phyloP scores from a whole-genome alignment of 345 rosid genomes.

The Citrus inodora region DNA sequence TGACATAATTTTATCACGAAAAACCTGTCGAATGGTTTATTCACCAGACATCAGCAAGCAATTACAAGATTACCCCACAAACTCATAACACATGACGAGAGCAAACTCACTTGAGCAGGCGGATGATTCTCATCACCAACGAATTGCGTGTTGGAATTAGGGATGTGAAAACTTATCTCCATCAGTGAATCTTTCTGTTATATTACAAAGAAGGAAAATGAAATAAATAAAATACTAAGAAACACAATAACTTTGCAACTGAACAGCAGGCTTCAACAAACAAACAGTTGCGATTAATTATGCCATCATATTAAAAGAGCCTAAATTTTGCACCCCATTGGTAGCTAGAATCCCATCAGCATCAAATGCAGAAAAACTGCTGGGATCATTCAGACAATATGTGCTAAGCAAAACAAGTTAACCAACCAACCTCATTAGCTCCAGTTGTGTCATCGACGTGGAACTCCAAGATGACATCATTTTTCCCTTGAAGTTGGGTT shows the following conservation, averaged over 20 bases:
- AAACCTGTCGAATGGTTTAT: conserved; percentile 47
- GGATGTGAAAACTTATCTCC: conserved; percentile 95
- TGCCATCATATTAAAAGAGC: neutral
- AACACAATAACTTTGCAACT: neutral
- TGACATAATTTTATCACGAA: conserved; percentile 63
- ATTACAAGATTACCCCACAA: neutral
- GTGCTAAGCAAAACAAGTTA: neutral
- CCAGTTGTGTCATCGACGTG: conserved; percentile 97
- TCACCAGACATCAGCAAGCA: conserved; percentile 6
- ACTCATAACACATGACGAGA: neutral
- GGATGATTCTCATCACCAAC: conserved; percentile 91
- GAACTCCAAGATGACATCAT: conserved; percentile 91
- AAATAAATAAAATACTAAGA: conserved; percentile 1
- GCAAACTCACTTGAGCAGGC: conserved; percentile 70
- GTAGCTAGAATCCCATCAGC: neutral
- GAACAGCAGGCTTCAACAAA: neutral
- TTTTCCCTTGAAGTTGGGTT: conserved; percentile 87
- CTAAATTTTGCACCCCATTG: neutral
- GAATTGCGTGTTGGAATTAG: conserved; percentile 81
- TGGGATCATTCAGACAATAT: neutral
- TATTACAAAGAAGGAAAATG: neutral
- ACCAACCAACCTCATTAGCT: conserved; percentile 75
- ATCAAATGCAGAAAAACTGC: neutral
- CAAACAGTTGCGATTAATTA: neutral
- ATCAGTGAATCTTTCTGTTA: conserved; percentile 90